A percentile compares a stretch with the other conserved stretches of the same genome.
Conservation (phyloP, 305 asterid species). For the Nicotiana rustica region DNA sequence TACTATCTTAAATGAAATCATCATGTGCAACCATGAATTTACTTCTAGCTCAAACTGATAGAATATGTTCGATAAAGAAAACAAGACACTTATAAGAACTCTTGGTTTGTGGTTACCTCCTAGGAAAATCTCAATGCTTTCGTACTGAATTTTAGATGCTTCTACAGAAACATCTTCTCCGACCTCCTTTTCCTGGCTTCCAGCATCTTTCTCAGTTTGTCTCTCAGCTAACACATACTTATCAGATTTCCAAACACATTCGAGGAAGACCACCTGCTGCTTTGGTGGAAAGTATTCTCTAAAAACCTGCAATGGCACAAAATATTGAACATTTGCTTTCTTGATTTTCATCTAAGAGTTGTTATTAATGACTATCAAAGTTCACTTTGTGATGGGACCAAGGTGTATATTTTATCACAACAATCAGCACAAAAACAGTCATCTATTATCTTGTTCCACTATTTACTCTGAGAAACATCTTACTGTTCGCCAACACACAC, state of each 20-base stretch:
- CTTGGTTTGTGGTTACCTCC: constrained; percentile 61
- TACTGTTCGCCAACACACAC: too few species aligned
- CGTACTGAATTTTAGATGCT: constrained; percentile 59
- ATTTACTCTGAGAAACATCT: not conserved
- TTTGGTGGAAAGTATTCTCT: constrained; percentile 82
- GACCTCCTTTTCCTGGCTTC: constrained; percentile 51
- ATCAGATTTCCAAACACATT: constrained; percentile 83
- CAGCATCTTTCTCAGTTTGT: constrained; percentile 48
- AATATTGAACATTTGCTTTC: constrained; percentile 15
- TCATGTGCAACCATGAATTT: too few species aligned
- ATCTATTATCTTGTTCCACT: not conserved
- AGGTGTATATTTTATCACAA: not conserved
- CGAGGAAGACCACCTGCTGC: constrained; percentile 59
- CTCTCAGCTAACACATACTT: constrained; percentile 75
- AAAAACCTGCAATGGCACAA: constrained; percentile 58
- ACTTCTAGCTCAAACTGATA: not conserved
- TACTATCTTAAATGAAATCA: not conserved
- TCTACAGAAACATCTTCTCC: constrained; percentile 44
- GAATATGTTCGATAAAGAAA: constrained; percentile 23
- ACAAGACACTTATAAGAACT: constrained; percentile 14
- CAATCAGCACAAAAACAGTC: too few species aligned
- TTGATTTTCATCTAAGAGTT: not conserved
- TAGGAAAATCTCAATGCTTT: constrained; percentile 71
- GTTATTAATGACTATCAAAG: constrained; percentile 20
- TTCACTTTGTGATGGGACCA: not conserved